phyloP scores from a whole-genome alignment of 805 yeast genomes.

The Myxozyma lipomycoides region DNA sequence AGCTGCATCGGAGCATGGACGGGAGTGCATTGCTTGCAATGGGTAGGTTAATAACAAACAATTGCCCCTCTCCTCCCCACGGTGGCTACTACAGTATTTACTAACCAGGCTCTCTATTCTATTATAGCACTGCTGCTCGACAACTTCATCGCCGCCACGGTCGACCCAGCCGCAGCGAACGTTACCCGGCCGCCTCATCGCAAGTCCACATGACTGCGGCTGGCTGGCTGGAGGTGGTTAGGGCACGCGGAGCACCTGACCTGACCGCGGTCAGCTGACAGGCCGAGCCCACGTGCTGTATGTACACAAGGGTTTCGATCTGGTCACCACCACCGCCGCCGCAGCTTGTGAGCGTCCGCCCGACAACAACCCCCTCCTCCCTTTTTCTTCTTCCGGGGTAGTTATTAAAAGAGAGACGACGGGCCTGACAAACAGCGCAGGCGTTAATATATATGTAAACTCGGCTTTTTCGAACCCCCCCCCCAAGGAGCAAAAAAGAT shows the following conservation, averaged over 20 bases:
- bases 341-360: neutral
- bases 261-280: constrained; percentile 4
- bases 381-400: neutral
- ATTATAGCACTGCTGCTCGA: constrained; percentile 17
- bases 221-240: constrained; percentile 9
- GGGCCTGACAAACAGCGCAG: no score
- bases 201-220: constrained; percentile 10
- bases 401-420: no score
- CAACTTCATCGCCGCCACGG: no score
- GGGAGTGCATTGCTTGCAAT: constrained; percentile 17
- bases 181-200: constrained; percentile 8
- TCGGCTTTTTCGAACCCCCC: no score
- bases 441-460: no score
- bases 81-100: no score
- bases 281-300: neutral
- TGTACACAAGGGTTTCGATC: neutral
- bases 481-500: no score
- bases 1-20: constrained; percentile 9
- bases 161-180: constrained; percentile 3
- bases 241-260: constrained; percentile 10
- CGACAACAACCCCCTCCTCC: neutral
- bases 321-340: neutral
- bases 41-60: constrained; percentile 4
- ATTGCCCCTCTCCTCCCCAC: no score
- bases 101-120: no score